Base-by-base conservation (phyloP, 306 rosid species). In the Aeschynomene evenia region DNA sequence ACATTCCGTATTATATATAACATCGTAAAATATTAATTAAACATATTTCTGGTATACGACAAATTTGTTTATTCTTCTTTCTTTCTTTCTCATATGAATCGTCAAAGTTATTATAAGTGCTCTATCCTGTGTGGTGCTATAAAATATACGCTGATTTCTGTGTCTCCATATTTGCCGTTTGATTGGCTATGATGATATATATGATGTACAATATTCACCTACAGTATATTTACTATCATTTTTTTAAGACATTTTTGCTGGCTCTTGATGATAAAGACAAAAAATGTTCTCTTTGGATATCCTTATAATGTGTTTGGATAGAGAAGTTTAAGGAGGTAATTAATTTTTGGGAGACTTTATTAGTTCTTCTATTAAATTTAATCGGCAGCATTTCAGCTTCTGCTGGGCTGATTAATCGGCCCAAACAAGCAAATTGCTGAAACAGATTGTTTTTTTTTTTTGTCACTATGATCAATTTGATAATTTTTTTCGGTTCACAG, bases 171-270 rank as follows among this genome's bases (percentile, higher is more conserved):
- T 16, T 66, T 6, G 21, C 68, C 23, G n/a, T 66, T 9, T 46
- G 46, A 75, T 74, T 40, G 13, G 5, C 31, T 36, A 31, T 28
- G 3, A 40, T n/a, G n/a, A n/a, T n/a, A n/a, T n/a, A n/a, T 19
- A 63, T 61, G 3, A 51, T 50, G 5, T 39, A 22, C 26, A 33
- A 59, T 60, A 60, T 61, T 71, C 61, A 70, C 24, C 59, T 42
- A 42, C 16, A 8, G 12, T 39, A 9, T 39, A 1, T 6, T 39
- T 11, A 40, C 42, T 18, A 40, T 20, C 57, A 4, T 20, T 33
- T 19, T 55, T 39, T 18, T 26, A 39, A 42, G 16, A 16, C 42
- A 24, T 22, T 29, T 12, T 42, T 14, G 22, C 59, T 46, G 19
- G 12, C 34, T 28, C 57, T 57, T 57, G 12, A 18, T 57, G 12